Conservation (phyloP, 2,329 filamentous ascomycete genomes). For the Monilinia laxa region DNA sequence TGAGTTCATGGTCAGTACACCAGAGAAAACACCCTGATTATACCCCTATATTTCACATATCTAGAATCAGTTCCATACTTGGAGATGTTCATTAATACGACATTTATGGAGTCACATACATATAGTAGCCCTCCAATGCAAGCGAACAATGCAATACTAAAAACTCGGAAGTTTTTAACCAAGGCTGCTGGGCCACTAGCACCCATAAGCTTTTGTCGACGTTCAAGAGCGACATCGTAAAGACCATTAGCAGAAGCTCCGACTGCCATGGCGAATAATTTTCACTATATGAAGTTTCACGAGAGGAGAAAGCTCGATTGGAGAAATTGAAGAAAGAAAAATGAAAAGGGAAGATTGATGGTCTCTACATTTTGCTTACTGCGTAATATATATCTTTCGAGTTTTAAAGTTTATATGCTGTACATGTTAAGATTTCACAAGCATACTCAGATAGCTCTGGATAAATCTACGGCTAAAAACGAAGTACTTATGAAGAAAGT, state of each 20-base stretch:
- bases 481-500: background rate
- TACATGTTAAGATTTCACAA: background rate
- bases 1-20: slow-evolving; percentile 59
- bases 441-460: background rate
- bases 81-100: background rate
- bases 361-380: background rate
- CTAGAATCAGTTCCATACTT: background rate
- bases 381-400: background rate
- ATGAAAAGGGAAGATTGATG: background rate
- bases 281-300: background rate
- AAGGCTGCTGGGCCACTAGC: slow-evolving; percentile 52
- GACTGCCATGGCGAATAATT: slow-evolving; percentile 13
- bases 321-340: background rate
- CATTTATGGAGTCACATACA: slow-evolving; percentile 25
- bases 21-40: slow-evolving; percentile 76
- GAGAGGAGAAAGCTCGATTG: background rate
- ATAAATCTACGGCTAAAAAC: background rate
- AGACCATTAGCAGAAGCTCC: slow-evolving; percentile 32
- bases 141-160: slow-evolving; percentile 60
- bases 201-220: slow-evolving; percentile 55
- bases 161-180: slow-evolving; percentile 60
- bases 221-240: slow-evolving; percentile 54
- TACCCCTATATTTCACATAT: slow-evolving; percentile 48
- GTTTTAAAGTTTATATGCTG: background rate
- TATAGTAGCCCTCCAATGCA: slow-evolving; percentile 60